These are phyloP conservation scores for Russula compacta DNA, from an alignment of 768 basidiomycete genomes.

Conservation along the genomic window DNA sequence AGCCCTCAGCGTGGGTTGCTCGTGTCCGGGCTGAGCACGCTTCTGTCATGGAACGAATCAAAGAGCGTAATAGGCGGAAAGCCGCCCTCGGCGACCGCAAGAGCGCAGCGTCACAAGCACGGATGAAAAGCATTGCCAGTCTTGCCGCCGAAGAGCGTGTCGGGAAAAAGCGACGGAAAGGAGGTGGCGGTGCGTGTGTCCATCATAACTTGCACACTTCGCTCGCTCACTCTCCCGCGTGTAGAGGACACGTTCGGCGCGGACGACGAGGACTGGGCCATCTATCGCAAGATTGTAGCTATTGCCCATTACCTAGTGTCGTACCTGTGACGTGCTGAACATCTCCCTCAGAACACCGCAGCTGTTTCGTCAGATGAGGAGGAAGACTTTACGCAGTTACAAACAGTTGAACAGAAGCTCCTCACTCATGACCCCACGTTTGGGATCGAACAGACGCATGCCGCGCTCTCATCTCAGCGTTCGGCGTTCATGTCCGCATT, in stretches of 20 bases:
- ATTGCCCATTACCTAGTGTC: neutral
- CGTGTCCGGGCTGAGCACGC: constrained; percentile 74
- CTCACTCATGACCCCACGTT: constrained; percentile 82
- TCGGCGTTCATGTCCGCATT: constrained; percentile 86
- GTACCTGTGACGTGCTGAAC: neutral
- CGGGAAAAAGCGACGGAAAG: constrained; percentile 79
- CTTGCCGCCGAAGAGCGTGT: constrained; percentile 81
- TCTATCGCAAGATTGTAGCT: constrained; percentile 91
- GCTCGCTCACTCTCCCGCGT: neutral
- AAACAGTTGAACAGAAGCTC: constrained; percentile 67
- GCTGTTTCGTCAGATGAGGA: constrained; percentile 82
- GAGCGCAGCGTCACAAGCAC: constrained; percentile 87
- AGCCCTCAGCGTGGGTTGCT: constrained; percentile 65
- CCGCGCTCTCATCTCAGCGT: constrained; percentile 62
- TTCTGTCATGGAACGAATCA: constrained; percentile 77
- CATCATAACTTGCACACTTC: constrained; percentile 21
- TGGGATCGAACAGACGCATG: constrained; percentile 71
- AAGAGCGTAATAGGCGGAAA: constrained; percentile 68
- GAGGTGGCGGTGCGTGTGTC: constrained; percentile 51
- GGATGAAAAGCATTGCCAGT: constrained; percentile 83
- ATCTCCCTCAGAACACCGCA: constrained; percentile 47
- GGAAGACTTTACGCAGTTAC: constrained; percentile 64
- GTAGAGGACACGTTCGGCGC: constrained; percentile 89
- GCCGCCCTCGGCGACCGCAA: constrained; percentile 73
- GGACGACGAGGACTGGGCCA: constrained; percentile 94